These are phyloP conservation scores for Fusarium sp. DNA, from an alignment of 2,329 filamentous ascomycete genomes.

Conservation along the genomic window DNA sequence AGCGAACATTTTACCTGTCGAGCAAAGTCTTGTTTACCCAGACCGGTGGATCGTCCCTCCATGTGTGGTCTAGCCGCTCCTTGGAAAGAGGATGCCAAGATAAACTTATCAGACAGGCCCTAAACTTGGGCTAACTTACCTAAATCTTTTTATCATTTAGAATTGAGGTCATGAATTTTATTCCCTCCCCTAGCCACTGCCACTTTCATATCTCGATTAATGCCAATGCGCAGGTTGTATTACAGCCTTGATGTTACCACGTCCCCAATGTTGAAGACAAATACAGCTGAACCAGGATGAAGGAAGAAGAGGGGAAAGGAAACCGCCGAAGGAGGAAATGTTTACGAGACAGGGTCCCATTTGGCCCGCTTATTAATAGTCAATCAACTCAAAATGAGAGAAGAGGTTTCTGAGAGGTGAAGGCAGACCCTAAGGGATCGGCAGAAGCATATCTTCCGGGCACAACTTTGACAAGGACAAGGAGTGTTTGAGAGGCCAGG, in stretches of 20 bases:
- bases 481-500: neutral
- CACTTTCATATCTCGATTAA: neutral
- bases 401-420: neutral
- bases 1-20: neutral
- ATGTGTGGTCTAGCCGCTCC: neutral
- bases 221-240: neutral
- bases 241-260: neutral
- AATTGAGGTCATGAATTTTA: neutral
- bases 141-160: neutral
- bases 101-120: neutral
- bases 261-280: neutral
- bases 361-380: neutral
- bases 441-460: conserved; percentile 13
- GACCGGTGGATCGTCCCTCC: conserved; percentile 10
- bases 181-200: neutral
- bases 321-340: neutral
- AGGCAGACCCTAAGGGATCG: conserved; percentile 11
- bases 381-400: neutral
- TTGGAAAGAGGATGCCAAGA: neutral
- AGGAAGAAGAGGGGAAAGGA: neutral
- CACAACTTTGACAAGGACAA: neutral
- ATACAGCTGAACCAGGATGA: neutral
- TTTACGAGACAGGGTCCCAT: neutral
- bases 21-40: conserved; percentile 2
- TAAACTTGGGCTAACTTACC: neutral